Conservation (phyloP, 2,329 filamentous ascomycete genomes). For the Furcasterigmium sp. region DNA sequence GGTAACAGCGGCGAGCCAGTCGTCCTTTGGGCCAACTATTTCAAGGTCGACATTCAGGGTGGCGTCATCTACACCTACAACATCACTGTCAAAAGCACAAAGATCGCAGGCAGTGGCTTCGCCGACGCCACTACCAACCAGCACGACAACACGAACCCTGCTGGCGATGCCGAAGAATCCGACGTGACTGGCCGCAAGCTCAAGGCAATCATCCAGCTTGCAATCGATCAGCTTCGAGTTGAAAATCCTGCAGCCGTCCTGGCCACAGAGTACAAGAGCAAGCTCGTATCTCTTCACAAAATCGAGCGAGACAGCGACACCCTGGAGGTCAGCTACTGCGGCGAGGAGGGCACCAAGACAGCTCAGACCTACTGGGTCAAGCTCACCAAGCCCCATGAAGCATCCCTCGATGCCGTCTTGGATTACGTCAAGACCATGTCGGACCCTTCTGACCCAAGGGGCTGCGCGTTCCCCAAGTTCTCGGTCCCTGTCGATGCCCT, state of each 20-base stretch:
- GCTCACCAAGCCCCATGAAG: constrained; percentile 32
- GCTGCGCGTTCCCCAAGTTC: constrained; percentile 41
- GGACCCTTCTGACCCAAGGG: constrained; percentile 25
- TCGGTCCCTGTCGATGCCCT: constrained; percentile 43
- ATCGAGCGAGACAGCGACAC: constrained; percentile 27
- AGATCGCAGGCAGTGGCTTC: constrained; percentile 10
- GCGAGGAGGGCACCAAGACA: constrained; percentile 20
- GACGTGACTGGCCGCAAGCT: constrained; percentile 38
- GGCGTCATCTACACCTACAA: constrained; percentile 39
- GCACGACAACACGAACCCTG: constrained; percentile 6
- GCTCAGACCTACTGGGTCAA: constrained; percentile 32
- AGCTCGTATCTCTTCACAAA: constrained; percentile 34
- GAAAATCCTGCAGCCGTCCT: constrained; percentile 22
- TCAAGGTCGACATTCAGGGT: constrained; percentile 33
- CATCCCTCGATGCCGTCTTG: constrained; percentile 34
- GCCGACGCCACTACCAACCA: background rate
- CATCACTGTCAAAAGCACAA: constrained; percentile 25
- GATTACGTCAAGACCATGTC: constrained; percentile 38
- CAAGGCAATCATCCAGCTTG: constrained; percentile 31
- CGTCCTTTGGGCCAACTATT: constrained; percentile 51
- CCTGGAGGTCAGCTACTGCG: constrained; percentile 27
- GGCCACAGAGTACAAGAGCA: constrained; percentile 46
- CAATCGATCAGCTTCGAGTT: constrained; percentile 27
- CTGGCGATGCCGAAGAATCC: constrained; percentile 8
- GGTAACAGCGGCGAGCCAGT: constrained; percentile 36